Evolutionary conservation across 148 eudicot genomes (phyloP), one percentile per base, ranked within the genome.

Genomic region (Amaranthus hypochondriacus): DNA sequence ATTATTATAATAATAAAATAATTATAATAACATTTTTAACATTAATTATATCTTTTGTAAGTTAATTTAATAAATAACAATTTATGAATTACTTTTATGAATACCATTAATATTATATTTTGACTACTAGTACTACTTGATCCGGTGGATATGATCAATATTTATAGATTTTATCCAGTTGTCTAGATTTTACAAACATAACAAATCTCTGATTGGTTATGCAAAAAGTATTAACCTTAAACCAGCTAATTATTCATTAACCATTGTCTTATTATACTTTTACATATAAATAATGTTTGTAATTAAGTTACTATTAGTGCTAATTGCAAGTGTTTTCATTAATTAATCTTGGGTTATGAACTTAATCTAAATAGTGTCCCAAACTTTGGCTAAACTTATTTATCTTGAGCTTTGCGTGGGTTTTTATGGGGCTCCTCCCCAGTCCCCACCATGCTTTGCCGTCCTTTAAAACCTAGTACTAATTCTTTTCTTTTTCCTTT

Each of bases 131-230:
- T 49, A 66, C 54, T 66, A 66, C 11, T 53, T 77, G 63, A 72
- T 77, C 71, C 50, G 51, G 72, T 60, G 73, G 73, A 78, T 73
- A 62, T 55, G 62, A 75, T 70, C 28, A 70, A 56, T 55, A 56
- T 62, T 58, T 65, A 66, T 71, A 46, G 39, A 63, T 56, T 56
- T 65, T 57, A 70, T 65, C 68, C 48, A 50, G 13, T 63, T 75
- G 76, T 80, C 73, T 66, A 44, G 66, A 57, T 71, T 75, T 75
- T 47, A 46, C 60, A 72, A 69, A 75, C 82, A 80, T 59, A 59
- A 9, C 43, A 46, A 14, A 44, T 42, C 62, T 2, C 54, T 80
- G 51, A 76, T 75, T 80, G 82, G 82, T 66, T 43, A 13, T 39
- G 54, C 66, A 9, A 18, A 79, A 62, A 68, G 49, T 9, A 14